Conservation (phyloP, 441 rosid genomes). For the Lepidium campestre region DNA sequence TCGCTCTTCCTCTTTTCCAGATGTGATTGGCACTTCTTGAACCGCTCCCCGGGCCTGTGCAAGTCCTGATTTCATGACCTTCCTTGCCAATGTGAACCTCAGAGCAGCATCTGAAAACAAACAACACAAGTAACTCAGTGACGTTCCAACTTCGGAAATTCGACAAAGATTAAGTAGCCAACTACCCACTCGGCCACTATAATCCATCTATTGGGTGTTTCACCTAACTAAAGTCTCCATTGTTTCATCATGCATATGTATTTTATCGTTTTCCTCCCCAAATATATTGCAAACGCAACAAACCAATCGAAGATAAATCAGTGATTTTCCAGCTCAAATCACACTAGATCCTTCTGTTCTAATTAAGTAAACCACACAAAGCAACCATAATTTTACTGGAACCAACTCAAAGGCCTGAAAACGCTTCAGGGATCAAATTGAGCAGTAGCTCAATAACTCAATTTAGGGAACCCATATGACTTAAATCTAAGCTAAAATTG, state of each 20-base stretch:
- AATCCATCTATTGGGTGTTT: too few relatives aligned
- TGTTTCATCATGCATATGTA: neutral
- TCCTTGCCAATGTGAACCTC: slow-evolving; percentile 69
- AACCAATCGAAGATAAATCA: neutral
- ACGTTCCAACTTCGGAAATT: neutral
- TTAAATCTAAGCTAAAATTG: neutral
- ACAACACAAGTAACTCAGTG: neutral
- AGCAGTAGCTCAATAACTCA: neutral
- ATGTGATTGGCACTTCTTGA: slow-evolving; percentile 59
- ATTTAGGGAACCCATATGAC: neutral
- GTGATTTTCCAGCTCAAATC: neutral
- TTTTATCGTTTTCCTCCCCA: too few relatives aligned
- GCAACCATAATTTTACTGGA: neutral
- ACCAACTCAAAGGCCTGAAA: neutral
- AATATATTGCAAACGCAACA: neutral
- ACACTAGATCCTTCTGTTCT: neutral
- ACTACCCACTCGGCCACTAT: too few relatives aligned
- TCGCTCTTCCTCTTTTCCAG: slow-evolving; percentile 64
- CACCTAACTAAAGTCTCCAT: neutral
- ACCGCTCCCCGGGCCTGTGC: slow-evolving; percentile 62
- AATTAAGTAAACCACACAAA: neutral
- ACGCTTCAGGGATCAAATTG: neutral
- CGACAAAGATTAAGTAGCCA: neutral
- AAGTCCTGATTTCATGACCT: slow-evolving; percentile 75
- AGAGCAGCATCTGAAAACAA: slow-evolving; percentile 49